Evolutionary conservation across 2,329 filamentous ascomycete species (phyloP).

Genomic region (Pseudocercospora crystallina): DNA sequence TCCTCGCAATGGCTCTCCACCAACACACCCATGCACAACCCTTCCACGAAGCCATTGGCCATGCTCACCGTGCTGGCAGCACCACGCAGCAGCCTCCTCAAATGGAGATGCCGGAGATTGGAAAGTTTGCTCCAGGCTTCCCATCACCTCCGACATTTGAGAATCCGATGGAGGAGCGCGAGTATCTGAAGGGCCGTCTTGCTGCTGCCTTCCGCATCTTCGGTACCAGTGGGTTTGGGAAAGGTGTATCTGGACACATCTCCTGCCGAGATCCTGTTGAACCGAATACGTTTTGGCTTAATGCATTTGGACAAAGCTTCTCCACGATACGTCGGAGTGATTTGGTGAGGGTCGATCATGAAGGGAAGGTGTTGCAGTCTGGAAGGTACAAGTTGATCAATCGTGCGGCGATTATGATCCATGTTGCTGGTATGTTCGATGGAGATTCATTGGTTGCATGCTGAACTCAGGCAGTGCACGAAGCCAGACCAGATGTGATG

Average conservation of each 20-base stretch:
- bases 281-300: too few species aligned
- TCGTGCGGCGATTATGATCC: conserved; percentile 43
- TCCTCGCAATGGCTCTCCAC: too few species aligned
- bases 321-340: conserved; percentile 39
- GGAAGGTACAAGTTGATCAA: conserved; percentile 38
- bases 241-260: conserved; percentile 41
- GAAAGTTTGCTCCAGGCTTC: background rate
- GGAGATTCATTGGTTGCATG: too few species aligned
- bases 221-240: conserved; percentile 34
- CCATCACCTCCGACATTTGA: conserved; percentile 33
- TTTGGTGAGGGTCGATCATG: conserved; percentile 41
- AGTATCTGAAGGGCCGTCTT: conserved; percentile 40
- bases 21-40: conserved; percentile 6
- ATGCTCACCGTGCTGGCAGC: conserved; percentile 9
- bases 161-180: conserved; percentile 32
- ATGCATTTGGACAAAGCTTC: conserved; percentile 40
- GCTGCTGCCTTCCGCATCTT: conserved; percentile 42
- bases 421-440: conserved; percentile 33
- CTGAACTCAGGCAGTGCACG: too few species aligned
- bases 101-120: background rate
- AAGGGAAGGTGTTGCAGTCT: conserved; percentile 40
- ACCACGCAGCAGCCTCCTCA: conserved; percentile 11
- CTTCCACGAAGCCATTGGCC: background rate
- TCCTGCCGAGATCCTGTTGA: too few species aligned
- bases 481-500: conserved; percentile 41